phyloP scores from a whole-genome alignment of 2,329 filamentous ascomycete species.

The Keithomyces neogunnii region DNA sequence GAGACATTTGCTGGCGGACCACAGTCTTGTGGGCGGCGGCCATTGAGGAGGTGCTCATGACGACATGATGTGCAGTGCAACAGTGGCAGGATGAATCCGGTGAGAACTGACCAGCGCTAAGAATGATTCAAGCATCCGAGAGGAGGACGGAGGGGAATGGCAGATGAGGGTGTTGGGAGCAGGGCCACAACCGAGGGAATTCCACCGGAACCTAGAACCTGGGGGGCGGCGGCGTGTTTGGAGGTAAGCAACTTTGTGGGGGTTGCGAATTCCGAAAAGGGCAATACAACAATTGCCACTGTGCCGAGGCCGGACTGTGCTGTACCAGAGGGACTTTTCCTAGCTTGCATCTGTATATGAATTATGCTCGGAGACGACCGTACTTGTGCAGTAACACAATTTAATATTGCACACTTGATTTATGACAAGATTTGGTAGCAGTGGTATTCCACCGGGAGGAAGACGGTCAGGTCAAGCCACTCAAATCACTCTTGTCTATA shows the following conservation, averaged over 20 bases:
- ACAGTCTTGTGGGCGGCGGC: not conserved
- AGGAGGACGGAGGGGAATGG: not conserved
- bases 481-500: not conserved
- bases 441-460: not conserved
- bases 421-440: not conserved
- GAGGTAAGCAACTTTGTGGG: not conserved
- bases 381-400: no score
- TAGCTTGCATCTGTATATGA: no score
- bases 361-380: no score
- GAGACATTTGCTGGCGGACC: not conserved
- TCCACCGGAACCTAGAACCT: not conserved
- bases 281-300: not conserved
- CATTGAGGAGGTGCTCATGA: not conserved
- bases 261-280: not conserved
- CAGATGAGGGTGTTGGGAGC: not conserved
- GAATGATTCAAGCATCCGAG: not conserved
- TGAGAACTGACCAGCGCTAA: not conserved
- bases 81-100: not conserved
- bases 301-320: no score
- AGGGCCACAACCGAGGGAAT: not conserved
- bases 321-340: no score
- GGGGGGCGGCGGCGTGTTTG: not conserved
- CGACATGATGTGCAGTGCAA: not conserved
- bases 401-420: not conserved
- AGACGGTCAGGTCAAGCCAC: no score